Evolutionary conservation across 148 eudicot species (phyloP).

Genomic region (Rhododendron williamsianum): DNA sequence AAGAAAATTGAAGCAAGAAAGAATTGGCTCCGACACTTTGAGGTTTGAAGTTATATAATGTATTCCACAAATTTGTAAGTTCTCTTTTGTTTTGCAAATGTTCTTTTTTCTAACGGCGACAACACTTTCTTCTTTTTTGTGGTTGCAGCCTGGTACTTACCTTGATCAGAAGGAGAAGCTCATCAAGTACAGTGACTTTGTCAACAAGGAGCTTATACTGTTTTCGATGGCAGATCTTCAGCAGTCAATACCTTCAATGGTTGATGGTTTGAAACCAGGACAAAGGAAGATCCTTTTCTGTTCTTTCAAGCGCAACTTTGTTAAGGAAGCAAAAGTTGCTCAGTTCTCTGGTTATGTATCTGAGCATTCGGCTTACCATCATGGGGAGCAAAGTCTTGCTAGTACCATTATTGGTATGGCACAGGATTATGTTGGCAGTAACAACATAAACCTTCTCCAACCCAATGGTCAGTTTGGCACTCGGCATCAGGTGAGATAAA

Average conservation of each 20-base stretch:
- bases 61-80: too few species aligned
- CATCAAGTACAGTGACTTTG: constrained; percentile 80
- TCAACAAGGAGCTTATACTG: constrained; percentile 86
- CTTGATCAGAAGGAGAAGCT: constrained; percentile 62
- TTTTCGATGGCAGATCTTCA: constrained; percentile 93
- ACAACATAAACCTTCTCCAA: constrained; percentile 70
- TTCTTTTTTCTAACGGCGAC: background rate
- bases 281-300: constrained; percentile 91
- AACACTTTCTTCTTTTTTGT: background rate
- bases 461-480: constrained; percentile 93
- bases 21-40: constrained; percentile 81
- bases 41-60: constrained; percentile 35
- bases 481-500: constrained; percentile 47
- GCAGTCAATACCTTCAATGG: constrained; percentile 87
- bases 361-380: constrained; percentile 92
- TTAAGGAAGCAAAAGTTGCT: constrained; percentile 65
- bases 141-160: constrained; percentile 52
- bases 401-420: constrained; percentile 95
- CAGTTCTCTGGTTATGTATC: constrained; percentile 90
- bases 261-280: constrained; percentile 97
- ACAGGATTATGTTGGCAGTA: constrained; percentile 83
- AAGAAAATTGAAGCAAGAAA: constrained; percentile 96
- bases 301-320: constrained; percentile 70
- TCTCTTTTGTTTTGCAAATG: background rate
- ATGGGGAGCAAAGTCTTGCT: constrained; percentile 83